Evolutionary conservation across 192 early-diverging fungal genomes (phyloP), one percentile per base, ranked within the genome.

Genomic region (Rhizoclosmatium sp.): DNA sequence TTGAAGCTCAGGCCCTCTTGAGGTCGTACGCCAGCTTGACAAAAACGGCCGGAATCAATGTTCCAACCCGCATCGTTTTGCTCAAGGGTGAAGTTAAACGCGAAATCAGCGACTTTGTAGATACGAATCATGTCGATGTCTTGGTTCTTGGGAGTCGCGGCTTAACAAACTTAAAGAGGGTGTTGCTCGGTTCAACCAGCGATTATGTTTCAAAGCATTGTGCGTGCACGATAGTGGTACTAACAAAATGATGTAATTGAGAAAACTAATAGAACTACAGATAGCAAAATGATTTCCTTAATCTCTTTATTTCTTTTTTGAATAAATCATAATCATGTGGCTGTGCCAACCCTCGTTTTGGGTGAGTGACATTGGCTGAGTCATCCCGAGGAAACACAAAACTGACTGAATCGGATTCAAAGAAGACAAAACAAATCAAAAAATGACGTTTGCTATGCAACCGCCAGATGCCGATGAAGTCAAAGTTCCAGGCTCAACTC

Each of bases 71-170:
- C 41, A 85, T 82, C 39, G 84, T 86, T 56, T 75, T 80, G 10
- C 82, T 88, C 21, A 69, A 80, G 14, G 87, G 87, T 47, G 87
- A 88, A 51, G 69, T 83, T 14, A 78, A 82, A 59, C 78, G 81
- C 47, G 82, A 86, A 69, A 59, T 88, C 67, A 46, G 67, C 67
- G 45, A 23, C 67, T n/a, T 21, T 5, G 51, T 58, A 7, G 70
- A 72, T 4, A 19, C 47, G 9, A 19, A 58, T 16, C 21, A 72
- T 7, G 70, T 40, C 16, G 88, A 91, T 69, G 81, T 81, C 5
- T 65, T 92, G 3, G 80, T 92, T 23, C 70, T 92, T 40, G 91
- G 92, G 4, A 84, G 85, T 7, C 83, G 90, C 16, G 91, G 89
- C 16, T 71, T 88, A 78, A 85, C 90, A 2, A 74, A 80, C 2